Evolutionary conservation across 139 green algal species (phyloP), one percentile per base, ranked within the genome.

Genomic region (Chlorella sp.): DNA sequence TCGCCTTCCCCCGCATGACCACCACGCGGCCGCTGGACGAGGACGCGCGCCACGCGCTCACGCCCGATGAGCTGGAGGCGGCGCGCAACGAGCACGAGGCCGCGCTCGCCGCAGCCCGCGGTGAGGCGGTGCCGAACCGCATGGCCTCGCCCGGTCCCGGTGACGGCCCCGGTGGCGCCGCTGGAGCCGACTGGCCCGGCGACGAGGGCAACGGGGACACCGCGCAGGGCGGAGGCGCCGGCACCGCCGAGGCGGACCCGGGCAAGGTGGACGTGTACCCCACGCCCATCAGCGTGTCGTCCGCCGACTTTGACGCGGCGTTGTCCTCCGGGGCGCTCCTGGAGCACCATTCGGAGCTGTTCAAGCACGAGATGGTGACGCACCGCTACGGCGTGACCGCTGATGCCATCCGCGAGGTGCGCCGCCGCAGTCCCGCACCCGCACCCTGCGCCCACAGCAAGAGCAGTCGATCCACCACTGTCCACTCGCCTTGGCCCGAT

Each of bases 1-100:
- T 94, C 83, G 86, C 76, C n/a, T 84, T 87, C 60, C 82, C 87
- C 1, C 69, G 70, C 34, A 26, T 75, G 27, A 75, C 79, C 74
- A 90, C 80, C 31, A 93, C 84, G 5, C 67, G 62, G 31, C 55
- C 31, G 5, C 3, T 23, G 6, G 62, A 83, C 51, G 77, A 83
- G 67, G 14, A 66, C 5, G 62, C 24, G 20, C 33, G 23, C 34
- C 69, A 70, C 35, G 35, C 6, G 36, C 62, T 74, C 33, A 69
- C 30, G 3, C 3, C 4, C 22, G 62, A 30, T 20, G 72, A 76
- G 65, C 62, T 63, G 51, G 55, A 36, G 5, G 49, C 31, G 34
- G 33, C 29, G 26, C 71, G 62, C 60, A 33, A 6, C 29, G 55
- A 67, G 36, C 29, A 55, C 24, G 23, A 49, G 62, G 31, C 60